A percentile compares a stretch with the other conserved stretches of the same genome.
phyloP scores from a whole-genome alignment of 2,329 filamentous ascomycete genomes.

The Nemania serpens region DNA sequence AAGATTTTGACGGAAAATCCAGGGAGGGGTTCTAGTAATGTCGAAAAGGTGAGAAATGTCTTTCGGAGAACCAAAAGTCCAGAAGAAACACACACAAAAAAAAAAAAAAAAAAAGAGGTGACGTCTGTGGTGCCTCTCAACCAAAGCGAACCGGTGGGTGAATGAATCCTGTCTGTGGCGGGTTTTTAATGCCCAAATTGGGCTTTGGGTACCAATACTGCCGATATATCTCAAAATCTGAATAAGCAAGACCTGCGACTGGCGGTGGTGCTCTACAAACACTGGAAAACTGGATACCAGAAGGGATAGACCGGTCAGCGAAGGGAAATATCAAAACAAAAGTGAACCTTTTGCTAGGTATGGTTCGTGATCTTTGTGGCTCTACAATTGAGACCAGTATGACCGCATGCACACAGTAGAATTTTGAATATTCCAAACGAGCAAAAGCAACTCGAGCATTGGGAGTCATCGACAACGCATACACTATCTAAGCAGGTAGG shows the following conservation, averaged over 20 bases:
- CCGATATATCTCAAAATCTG: conserved; percentile 16
- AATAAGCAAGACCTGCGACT: conserved; percentile 28
- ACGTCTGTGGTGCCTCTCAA: conserved; percentile 5
- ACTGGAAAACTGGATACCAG: neutral
- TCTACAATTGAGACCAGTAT: conserved; percentile 16
- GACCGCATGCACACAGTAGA: conserved; percentile 1
- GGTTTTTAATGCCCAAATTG: conserved; percentile 33
- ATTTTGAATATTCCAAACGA: neutral
- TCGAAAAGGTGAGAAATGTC: conserved; percentile 12
- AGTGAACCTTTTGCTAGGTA: conserved; percentile 1
- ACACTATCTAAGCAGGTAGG: no score
- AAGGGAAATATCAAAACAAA: conserved; percentile 10
- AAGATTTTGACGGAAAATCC: no score
- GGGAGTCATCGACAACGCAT: conserved; percentile 16
- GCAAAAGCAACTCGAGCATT: neutral
- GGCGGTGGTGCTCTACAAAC: neutral
- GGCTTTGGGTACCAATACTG: conserved; percentile 41
- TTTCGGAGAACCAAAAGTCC: conserved; percentile 7
- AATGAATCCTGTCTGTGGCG: conserved; percentile 18
- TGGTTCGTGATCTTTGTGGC: conserved; percentile 9
- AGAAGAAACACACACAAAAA: neutral
- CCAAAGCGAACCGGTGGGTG: neutral
- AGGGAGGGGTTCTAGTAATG: conserved; percentile 8
- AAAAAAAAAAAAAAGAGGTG: neutral
- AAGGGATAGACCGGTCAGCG: neutral